phyloP scores from a whole-genome alignment of 2,329 filamentous ascomycete species.

The Cordyceps militaris region DNA sequence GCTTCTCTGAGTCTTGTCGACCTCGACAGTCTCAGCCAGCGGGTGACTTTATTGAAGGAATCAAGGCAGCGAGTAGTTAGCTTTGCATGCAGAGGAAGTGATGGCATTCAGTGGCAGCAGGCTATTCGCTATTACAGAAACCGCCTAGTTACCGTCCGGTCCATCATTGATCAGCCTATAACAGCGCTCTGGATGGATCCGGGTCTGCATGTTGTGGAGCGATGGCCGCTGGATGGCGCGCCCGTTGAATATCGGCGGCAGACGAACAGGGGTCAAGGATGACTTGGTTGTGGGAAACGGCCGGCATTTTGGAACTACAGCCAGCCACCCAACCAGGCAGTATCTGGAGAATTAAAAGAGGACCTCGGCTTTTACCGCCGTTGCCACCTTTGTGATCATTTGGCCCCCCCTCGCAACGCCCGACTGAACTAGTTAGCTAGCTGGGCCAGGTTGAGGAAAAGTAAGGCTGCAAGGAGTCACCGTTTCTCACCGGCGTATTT shows the following conservation, averaged over 20 bases:
- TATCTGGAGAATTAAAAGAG: slow-evolving; percentile 11
- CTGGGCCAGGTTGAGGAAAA: background rate
- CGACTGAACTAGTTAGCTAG: slow-evolving; percentile 5
- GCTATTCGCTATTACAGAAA: too few relatives aligned
- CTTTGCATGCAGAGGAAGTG: background rate
- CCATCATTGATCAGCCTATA: too few relatives aligned
- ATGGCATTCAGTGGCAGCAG: background rate
- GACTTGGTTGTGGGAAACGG: background rate
- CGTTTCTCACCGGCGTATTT: slow-evolving; percentile 7
- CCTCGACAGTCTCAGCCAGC: background rate
- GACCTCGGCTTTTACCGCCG: background rate
- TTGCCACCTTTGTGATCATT: background rate
- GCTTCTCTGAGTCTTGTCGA: background rate
- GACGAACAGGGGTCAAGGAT: background rate
- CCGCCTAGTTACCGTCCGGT: too few relatives aligned
- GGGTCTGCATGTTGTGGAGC: background rate
- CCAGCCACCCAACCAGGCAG: slow-evolving; percentile 1
- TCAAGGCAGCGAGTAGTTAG: background rate
- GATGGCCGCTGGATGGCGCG: background rate
- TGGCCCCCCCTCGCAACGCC: slow-evolving; percentile 5
- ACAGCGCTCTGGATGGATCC: background rate
- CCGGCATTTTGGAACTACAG: background rate
- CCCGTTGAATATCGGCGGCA: slow-evolving; percentile 12
- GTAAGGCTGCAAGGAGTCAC: slow-evolving; percentile 11
- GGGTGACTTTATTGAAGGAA: background rate